These are phyloP conservation scores for Acanthamoeba healyi DNA, from an alignment of 208 protist species.

Conservation along the genomic window DNA sequence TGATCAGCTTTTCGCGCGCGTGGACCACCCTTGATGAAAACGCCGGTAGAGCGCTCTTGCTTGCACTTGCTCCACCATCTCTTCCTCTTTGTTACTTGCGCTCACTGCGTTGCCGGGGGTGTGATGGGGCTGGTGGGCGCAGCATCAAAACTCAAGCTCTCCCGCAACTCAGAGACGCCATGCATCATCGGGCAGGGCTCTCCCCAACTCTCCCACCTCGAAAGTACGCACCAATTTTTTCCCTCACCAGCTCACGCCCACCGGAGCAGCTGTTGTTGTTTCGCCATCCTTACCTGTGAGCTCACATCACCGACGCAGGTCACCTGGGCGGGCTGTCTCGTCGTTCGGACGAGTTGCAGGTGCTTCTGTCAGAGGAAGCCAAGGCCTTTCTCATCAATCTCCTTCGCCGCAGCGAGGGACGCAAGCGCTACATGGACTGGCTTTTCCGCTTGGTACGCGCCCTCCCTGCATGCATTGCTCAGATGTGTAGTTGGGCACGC, in stretches of 20 bases:
- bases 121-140: background rate
- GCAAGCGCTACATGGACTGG: conserved; percentile 64
- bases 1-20: background rate
- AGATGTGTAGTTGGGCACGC: too few species aligned
- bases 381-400: conserved; percentile 67
- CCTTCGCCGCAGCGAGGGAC: conserved; percentile 35
- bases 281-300: background rate
- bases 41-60: background rate
- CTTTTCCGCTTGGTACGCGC: conserved; percentile 26
- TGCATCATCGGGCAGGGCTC: conserved; percentile 54
- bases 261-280: too few species aligned
- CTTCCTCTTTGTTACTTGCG: background rate
- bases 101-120: background rate
- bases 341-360: background rate
- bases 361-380: conserved; percentile 4
- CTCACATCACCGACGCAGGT: background rate
- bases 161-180: conserved; percentile 37
- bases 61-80: background rate
- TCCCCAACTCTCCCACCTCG: conserved; percentile 12
- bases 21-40: conserved; percentile 32
- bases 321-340: conserved; percentile 12
- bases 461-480: background rate
- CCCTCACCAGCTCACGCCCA: background rate
- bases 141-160: conserved; percentile 46
- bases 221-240: background rate